These are phyloP conservation scores for Russula foetens DNA, from an alignment of 768 basidiomycete genomes.

Conservation along the genomic window DNA sequence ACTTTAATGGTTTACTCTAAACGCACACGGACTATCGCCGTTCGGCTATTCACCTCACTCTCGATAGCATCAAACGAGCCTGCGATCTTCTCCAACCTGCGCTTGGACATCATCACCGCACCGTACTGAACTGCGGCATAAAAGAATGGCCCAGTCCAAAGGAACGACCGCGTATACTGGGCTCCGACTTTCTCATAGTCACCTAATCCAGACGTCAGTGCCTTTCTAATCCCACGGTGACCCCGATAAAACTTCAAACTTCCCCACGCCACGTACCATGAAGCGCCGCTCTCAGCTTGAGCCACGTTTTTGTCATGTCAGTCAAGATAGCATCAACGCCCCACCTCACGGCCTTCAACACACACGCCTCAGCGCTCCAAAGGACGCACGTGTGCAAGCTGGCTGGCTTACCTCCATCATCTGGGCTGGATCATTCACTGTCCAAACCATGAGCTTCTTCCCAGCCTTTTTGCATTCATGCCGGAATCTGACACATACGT, in stretches of 20 bases:
- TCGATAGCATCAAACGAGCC: conserved; percentile 18
- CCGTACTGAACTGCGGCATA: conserved; percentile 16
- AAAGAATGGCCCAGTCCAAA: conserved; percentile 18
- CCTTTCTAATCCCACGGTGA: neutral
- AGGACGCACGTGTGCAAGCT: neutral
- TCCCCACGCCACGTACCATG: conserved; percentile 8
- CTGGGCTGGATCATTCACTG: conserved; percentile 81
- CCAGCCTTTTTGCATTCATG: conserved; percentile 68
- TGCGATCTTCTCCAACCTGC: conserved; percentile 15
- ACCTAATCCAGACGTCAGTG: conserved; percentile 1
- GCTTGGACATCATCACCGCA: neutral
- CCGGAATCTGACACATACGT: conserved; percentile 49
- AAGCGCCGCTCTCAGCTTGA: conserved; percentile 31
- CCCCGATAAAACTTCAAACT: neutral
- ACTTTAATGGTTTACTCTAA: neutral
- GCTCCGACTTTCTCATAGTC: conserved; percentile 20
- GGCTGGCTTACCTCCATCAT: conserved; percentile 72
- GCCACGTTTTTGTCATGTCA: conserved; percentile 35
- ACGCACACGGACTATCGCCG: conserved; percentile 7
- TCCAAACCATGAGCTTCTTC: conserved; percentile 92
- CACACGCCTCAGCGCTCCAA: conserved; percentile 25
- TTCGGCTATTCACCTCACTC: neutral
- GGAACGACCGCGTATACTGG: conserved; percentile 19
- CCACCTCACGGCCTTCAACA: conserved; percentile 52
- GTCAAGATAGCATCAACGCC: conserved; percentile 40